A percentile compares a stretch with the other conserved stretches of the same genome.
Conservation (phyloP, 495 filamentous ascomycete genomes). For the Schizothecium vesticola region DNA sequence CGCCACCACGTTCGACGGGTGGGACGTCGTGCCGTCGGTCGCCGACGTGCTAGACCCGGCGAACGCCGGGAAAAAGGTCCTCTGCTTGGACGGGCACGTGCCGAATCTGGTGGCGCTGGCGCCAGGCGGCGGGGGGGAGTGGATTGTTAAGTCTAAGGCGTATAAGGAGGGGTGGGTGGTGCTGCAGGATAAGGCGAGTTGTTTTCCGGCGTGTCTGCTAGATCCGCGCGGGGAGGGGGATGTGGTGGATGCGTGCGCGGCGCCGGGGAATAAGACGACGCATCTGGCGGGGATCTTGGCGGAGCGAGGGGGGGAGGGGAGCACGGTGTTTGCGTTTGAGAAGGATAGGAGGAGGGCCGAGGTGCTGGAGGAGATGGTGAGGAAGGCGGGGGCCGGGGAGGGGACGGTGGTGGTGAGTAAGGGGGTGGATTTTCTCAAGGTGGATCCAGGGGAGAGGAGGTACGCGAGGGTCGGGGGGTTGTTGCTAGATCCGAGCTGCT, state of each 20-base stretch:
- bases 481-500: constrained; percentile 88
- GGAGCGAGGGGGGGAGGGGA: constrained; percentile 7
- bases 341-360: constrained; percentile 59
- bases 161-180: constrained; percentile 76
- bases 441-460: constrained; percentile 51
- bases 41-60: constrained; percentile 31
- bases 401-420: constrained; percentile 57
- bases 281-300: constrained; percentile 73
- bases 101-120: constrained; percentile 79
- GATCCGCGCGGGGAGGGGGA: constrained; percentile 57
- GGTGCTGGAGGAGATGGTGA: constrained; percentile 77
- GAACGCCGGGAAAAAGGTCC: constrained; percentile 15
- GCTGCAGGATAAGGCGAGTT: constrained; percentile 93
- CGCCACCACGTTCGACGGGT: constrained; percentile 59
- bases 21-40: constrained; percentile 45
- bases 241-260: constrained; percentile 83
- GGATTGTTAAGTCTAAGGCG: constrained; percentile 46
- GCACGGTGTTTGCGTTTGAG: constrained; percentile 63
- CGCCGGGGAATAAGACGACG: constrained; percentile 96
- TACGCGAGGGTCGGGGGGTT: constrained; percentile 63
- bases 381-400: constrained; percentile 59
- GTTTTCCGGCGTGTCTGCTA: constrained; percentile 85
- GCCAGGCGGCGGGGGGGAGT: constrained; percentile 59
- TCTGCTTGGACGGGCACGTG: constrained; percentile 68
- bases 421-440: constrained; percentile 72